Base-by-base conservation (phyloP, 306 rosid species). In the Arachis hypogaea region DNA sequence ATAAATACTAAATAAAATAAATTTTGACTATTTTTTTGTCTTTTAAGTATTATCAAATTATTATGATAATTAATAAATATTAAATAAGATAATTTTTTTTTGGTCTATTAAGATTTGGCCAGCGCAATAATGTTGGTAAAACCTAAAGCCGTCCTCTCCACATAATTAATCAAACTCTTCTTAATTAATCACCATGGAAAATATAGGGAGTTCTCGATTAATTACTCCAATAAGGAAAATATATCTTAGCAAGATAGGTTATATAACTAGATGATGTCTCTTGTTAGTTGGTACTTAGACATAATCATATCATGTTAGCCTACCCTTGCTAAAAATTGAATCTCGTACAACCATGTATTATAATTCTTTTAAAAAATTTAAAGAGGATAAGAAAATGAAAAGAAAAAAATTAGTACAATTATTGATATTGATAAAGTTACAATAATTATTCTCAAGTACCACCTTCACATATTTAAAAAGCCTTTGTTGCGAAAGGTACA, bases 241-340 rank as follows among this genome's bases (percentile, higher is more conserved):
- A 14, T 7, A 61, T 16, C 0, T 41, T 11, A 29, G 58, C 36
- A 1, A 62, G 33, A 29, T 61, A 44, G 63, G 43, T 14, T 70
- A 11, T 44, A 18, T 66, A 54, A 77, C 58, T 63, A 51, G 43
- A 49, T 54, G 67, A 45, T 76, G 61, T 52, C 57, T 74, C 62
- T 62, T 68, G 61, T 40, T 54, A 33, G 73, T 75, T 64, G 66
- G 66, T 56, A 59, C 62, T 9, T 44, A 62, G 63, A 55, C 83
- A 74, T 74, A 46, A 68, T 68, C 76, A 68, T 80, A 18, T 54
- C 75, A 74, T 74, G 82, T 71, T 72, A 72, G 44, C 71, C 61
- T 66, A 59, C 43, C 73, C 63, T 36, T 63, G 11, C 29, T 46
- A 7, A 18, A 58, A 45, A 42, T 56, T 43, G 9, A 7, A 43